Evolutionary conservation across 1,284 basidiomycete genomes (phyloP).

Genomic region (Apiotrichum laibachii): DNA sequence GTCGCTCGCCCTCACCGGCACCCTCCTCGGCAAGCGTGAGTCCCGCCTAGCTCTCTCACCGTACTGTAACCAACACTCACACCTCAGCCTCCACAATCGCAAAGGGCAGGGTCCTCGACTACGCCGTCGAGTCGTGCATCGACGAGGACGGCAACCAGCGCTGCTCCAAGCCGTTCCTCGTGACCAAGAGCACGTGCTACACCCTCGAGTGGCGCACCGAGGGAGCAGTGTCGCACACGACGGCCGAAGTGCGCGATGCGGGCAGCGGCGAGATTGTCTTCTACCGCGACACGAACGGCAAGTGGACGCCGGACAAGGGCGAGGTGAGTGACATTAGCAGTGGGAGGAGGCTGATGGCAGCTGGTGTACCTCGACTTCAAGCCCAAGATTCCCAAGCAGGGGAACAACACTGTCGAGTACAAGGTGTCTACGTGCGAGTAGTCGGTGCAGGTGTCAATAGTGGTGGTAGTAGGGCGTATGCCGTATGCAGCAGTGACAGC

Average conservation of each 20-base stretch:
- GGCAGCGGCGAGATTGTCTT: constrained; percentile 45
- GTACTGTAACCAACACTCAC: background rate
- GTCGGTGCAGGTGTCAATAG: no score
- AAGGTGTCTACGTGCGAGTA: constrained; percentile 45
- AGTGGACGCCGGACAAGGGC: constrained; percentile 49
- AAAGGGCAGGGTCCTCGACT: constrained; percentile 43
- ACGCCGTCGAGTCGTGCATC: constrained; percentile 46
- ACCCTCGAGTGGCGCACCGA: constrained; percentile 49
- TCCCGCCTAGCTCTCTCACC: background rate
- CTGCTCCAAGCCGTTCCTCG: constrained; percentile 49
- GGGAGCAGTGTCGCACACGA: constrained; percentile 48
- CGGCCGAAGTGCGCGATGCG: constrained; percentile 48
- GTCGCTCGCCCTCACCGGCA: constrained; percentile 36
- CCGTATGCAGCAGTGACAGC: no score
- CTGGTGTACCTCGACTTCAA: constrained; percentile 51
- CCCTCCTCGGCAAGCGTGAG: constrained; percentile 27
- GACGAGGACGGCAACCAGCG: constrained; percentile 42
- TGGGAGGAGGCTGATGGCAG: constrained; percentile 9
- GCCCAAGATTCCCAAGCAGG: constrained; percentile 45
- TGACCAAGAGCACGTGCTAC: constrained; percentile 47
- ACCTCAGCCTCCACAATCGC: constrained; percentile 26
- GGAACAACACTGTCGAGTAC: constrained; percentile 47
- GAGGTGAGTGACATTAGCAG: constrained; percentile 31
- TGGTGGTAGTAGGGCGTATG: no score
- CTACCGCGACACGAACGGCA: constrained; percentile 49